phyloP scores from a whole-genome alignment of 805 yeast genomes.

The Metschnikowia cerradonensis region DNA sequence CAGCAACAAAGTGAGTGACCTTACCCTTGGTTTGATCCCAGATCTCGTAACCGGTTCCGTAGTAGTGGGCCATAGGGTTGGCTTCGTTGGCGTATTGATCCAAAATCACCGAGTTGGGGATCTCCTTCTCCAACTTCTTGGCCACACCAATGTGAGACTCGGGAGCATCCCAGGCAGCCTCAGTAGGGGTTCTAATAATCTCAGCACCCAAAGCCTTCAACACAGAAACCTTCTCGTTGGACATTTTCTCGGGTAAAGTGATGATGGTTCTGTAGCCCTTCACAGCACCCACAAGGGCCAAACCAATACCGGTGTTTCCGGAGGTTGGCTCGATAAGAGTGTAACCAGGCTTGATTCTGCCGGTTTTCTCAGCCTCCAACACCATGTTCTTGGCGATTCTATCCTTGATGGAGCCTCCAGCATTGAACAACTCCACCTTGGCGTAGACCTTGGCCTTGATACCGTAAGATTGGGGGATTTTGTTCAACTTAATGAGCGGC shows the following conservation, averaged over 20 bases:
- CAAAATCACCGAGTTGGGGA: slow-evolving; percentile 77
- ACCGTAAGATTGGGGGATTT: slow-evolving; percentile 71
- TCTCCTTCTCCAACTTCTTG: slow-evolving; percentile 70
- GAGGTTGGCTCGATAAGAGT: slow-evolving; percentile 87
- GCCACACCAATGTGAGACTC: slow-evolving; percentile 91
- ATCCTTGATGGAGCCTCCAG: slow-evolving; percentile 89
- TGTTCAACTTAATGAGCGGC: slow-evolving; percentile 70
- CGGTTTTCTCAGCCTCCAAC: slow-evolving; percentile 74
- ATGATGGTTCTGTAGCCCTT: slow-evolving; percentile 83
- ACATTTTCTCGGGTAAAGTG: slow-evolving; percentile 89
- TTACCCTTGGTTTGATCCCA: slow-evolving; percentile 75
- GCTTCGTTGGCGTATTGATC: slow-evolving; percentile 78
- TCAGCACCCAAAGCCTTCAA: slow-evolving; percentile 88
- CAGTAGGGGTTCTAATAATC: slow-evolving; percentile 86
- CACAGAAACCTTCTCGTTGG: slow-evolving; percentile 84
- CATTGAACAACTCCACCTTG: slow-evolving; percentile 77
- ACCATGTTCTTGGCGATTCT: slow-evolving; percentile 86
- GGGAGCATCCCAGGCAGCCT: slow-evolving; percentile 90
- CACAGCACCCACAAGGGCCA: slow-evolving; percentile 83
- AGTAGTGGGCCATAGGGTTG: slow-evolving; percentile 81
- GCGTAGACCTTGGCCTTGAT: slow-evolving; percentile 69
- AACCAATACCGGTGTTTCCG: slow-evolving; percentile 89
- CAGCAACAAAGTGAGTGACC: slow-evolving; percentile 74
- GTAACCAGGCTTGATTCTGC: slow-evolving; percentile 78
- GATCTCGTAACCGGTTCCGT: slow-evolving; percentile 81